Percentiles rank a stretch among this genome's conserved stretches.
Evolutionary conservation across 768 basidiomycete species (phyloP).

Genomic region (Naganishia kalamii): DNA sequence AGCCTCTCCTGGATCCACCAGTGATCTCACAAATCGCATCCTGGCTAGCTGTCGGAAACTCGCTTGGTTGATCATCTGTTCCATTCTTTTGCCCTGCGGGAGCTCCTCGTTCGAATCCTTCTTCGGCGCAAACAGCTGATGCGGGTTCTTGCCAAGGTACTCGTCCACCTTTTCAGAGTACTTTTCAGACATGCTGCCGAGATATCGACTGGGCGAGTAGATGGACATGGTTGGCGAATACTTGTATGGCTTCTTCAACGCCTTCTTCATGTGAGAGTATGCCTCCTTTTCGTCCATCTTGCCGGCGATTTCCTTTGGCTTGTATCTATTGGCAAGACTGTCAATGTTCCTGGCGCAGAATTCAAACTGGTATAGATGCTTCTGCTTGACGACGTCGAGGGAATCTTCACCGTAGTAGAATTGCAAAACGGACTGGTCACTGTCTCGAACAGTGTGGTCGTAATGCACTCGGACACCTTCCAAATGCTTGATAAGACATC

Average conservation of each 20-base stretch:
- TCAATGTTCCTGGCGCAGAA: conserved; percentile 81
- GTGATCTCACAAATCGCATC: conserved; percentile 82
- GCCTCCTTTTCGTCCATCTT: conserved; percentile 61
- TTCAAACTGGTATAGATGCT: conserved; percentile 86
- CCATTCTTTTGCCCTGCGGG: conserved; percentile 36
- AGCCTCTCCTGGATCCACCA: conserved; percentile 97
- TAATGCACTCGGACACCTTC: conserved; percentile 96
- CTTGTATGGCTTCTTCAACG: conserved; percentile 67
- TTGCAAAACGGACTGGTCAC: conserved; percentile 86
- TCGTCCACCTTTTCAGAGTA: conserved; percentile 74
- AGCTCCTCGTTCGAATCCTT: conserved; percentile 49
- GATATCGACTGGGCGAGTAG: conserved; percentile 68
- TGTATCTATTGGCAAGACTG: conserved; percentile 66
- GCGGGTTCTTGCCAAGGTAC: conserved; percentile 65
- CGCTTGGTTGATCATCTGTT: conserved; percentile 46
- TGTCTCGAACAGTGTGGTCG: conserved; percentile 94
- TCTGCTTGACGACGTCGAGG: conserved; percentile 93
- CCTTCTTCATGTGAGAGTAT: conserved; percentile 75
- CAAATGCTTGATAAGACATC: conserved; percentile 96
- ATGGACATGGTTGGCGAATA: conserved; percentile 66
- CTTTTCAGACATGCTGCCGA: conserved; percentile 86
- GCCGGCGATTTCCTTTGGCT: conserved; percentile 56
- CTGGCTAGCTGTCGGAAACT: conserved; percentile 77
- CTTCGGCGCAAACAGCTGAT: conserved; percentile 27
- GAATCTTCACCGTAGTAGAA: conserved; percentile 96